These are phyloP conservation scores for Waltiozyma sp. DNA, from an alignment of 1,139 yeast species.

Conservation along the genomic window DNA sequence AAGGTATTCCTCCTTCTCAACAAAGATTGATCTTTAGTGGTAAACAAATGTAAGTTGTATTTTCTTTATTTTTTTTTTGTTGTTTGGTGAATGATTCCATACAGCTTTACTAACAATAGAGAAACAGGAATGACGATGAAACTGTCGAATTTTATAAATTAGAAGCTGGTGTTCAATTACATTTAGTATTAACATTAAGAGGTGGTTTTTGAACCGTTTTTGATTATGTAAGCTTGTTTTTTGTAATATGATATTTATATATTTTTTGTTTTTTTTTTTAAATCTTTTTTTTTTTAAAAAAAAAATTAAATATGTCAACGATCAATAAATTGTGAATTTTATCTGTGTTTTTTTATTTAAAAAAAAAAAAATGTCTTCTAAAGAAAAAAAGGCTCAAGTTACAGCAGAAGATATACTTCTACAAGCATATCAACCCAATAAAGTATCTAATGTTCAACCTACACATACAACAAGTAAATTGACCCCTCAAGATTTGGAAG, in stretches of 20 bases:
- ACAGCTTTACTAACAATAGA: too few species aligned
- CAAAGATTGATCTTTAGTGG: slow-evolving; percentile 89
- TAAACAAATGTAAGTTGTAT: slow-evolving; percentile 60
- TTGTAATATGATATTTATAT: too few species aligned
- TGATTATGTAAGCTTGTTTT: background rate
- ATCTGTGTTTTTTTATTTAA: too few species aligned
- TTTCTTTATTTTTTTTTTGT: background rate
- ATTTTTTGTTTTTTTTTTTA: too few species aligned
- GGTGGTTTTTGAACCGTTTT: slow-evolving; percentile 43
- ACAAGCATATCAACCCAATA: background rate
- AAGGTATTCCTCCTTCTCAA: slow-evolving; percentile 95
- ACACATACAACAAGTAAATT: background rate
- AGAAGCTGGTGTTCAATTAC: slow-evolving; percentile 70
- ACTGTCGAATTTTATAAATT: slow-evolving; percentile 58
- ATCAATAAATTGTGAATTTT: too few species aligned
- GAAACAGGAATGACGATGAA: slow-evolving; percentile 50
- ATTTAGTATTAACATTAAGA: slow-evolving; percentile 79
- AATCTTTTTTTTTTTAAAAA: too few species aligned
- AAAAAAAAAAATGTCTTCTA: background rate
- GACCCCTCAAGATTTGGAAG: slow-evolving; percentile 52
- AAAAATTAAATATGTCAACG: too few species aligned
- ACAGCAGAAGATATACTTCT: background rate
- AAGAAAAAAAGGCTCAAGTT: background rate
- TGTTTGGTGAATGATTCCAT: background rate
- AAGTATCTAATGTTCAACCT: background rate